These are phyloP conservation scores for Rhodocollybia butyracea DNA, from an alignment of 768 basidiomycete genomes.

Conservation along the genomic window DNA sequence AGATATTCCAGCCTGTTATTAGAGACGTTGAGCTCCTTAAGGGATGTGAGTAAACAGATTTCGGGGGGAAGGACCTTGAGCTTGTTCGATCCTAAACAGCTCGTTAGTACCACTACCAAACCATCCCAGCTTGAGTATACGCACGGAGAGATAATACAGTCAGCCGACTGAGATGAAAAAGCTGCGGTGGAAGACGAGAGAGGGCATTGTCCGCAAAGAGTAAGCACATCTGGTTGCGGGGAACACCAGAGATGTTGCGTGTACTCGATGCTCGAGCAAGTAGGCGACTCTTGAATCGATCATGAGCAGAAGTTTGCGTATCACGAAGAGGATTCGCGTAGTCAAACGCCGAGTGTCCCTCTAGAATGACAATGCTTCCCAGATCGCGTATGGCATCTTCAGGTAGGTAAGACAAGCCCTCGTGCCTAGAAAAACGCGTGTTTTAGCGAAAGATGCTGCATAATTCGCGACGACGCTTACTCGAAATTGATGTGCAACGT, in stretches of 20 bases:
- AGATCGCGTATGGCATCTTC: constrained; percentile 44
- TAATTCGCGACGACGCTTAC: constrained; percentile 34
- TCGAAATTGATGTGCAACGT: constrained; percentile 41
- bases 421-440: not conserved
- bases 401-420: constrained; percentile 35
- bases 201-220: constrained; percentile 57
- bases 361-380: constrained; percentile 40
- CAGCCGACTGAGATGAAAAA: constrained; percentile 55
- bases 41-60: constrained; percentile 47
- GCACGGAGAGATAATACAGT: constrained; percentile 63
- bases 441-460: too few relatives aligned
- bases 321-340: constrained; percentile 12
- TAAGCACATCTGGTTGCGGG: constrained; percentile 51
- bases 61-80: constrained; percentile 61
- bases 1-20: constrained; percentile 57
- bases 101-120: not conserved
- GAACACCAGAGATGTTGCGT: constrained; percentile 8
- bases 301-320: too few relatives aligned
- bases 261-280: not conserved
- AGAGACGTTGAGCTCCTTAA: constrained; percentile 60
- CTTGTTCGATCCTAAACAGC: constrained; percentile 50
- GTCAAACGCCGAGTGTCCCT: constrained; percentile 28
- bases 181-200: constrained; percentile 46
- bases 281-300: too few relatives aligned
- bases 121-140: too few relatives aligned